Evolutionary conservation across 257 asterid genomes (phyloP).

Genomic region (Salvia splendens): DNA sequence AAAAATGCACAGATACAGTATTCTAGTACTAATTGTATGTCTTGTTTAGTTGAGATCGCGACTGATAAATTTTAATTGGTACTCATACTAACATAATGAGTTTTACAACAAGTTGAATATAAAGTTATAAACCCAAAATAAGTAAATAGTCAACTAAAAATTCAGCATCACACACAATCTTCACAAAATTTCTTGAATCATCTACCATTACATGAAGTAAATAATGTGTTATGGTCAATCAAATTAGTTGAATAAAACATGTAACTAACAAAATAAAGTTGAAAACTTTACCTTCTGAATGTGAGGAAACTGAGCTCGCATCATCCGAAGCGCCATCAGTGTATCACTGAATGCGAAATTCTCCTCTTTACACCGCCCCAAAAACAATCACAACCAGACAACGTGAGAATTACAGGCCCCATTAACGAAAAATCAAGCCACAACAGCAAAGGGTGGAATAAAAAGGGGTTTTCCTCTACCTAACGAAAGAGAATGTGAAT

Average conservation of each 20-base stretch:
- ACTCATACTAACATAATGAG: neutral
- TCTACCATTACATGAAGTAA: neutral
- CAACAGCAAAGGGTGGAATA: neutral
- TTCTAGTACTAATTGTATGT: neutral
- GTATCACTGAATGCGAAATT: constrained; percentile 72
- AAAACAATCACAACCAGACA: neutral
- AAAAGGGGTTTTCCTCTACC: constrained; percentile 35
- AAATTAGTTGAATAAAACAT: neutral
- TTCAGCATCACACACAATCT: neutral
- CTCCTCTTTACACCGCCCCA: constrained; percentile 51
- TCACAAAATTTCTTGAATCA: neutral
- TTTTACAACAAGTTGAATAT: neutral
- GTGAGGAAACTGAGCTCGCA: constrained; percentile 90
- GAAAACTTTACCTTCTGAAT: constrained; percentile 53
- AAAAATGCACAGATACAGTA: constrained; percentile 3
- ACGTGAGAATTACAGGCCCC: neutral
- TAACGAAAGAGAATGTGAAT: constrained; percentile 39
- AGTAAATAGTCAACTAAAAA: neutral
- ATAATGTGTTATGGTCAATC: neutral
- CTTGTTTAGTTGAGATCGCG: neutral
- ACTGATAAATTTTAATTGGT: neutral
- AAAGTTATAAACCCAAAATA: neutral
- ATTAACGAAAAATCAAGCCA: neutral
- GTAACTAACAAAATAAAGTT: neutral
- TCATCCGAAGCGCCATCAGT: constrained; percentile 85